A percentile compares a stretch with the other conserved stretches of the same genome.
These are phyloP conservation scores for Sphagnum contortum DNA, from an alignment of 225 moss, liverwort and hornwort species.

Conservation along the genomic window DNA sequence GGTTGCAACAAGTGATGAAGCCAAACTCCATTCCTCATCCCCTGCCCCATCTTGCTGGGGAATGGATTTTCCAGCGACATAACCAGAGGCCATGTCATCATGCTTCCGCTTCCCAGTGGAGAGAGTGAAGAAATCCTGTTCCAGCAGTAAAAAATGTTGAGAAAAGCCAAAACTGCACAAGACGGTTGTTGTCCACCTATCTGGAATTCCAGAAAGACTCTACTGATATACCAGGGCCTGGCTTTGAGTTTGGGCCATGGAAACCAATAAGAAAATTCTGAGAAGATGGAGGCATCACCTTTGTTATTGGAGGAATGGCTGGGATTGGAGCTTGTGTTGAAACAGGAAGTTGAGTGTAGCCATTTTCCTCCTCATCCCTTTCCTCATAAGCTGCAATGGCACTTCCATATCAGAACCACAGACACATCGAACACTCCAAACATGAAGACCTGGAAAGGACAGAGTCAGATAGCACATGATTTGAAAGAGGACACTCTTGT, in stretches of 20 bases:
- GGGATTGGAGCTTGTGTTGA: constrained; percentile 31
- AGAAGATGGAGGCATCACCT: constrained; percentile 25
- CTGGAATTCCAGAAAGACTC: not conserved
- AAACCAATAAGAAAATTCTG: too few relatives aligned
- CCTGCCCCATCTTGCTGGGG: constrained; percentile 75
- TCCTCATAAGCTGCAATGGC: constrained; percentile 59
- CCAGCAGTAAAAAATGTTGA: constrained; percentile 5
- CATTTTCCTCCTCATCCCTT: constrained; percentile 65
- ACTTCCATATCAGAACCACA: not conserved
- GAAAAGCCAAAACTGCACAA: too few relatives aligned
- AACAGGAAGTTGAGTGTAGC: constrained; percentile 39
- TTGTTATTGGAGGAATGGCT: constrained; percentile 54
- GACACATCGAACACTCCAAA: not conserved
- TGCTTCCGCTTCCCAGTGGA: constrained; percentile 85
- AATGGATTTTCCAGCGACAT: constrained; percentile 38
- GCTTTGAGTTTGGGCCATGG: too few relatives aligned
- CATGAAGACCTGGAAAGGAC: not conserved
- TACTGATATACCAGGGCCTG: too few relatives aligned
- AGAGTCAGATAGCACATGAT: too few relatives aligned
- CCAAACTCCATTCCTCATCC: constrained; percentile 29
- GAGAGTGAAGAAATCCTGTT: constrained; percentile 84
- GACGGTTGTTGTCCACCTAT: not conserved
- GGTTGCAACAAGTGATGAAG: constrained; percentile 23
- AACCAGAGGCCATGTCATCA: constrained; percentile 48
- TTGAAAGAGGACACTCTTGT: too few relatives aligned